Percentiles rank a stretch among this genome's conserved stretches.
phyloP scores from a whole-genome alignment of 306 rosid species.

The Argentina anserina region DNA sequence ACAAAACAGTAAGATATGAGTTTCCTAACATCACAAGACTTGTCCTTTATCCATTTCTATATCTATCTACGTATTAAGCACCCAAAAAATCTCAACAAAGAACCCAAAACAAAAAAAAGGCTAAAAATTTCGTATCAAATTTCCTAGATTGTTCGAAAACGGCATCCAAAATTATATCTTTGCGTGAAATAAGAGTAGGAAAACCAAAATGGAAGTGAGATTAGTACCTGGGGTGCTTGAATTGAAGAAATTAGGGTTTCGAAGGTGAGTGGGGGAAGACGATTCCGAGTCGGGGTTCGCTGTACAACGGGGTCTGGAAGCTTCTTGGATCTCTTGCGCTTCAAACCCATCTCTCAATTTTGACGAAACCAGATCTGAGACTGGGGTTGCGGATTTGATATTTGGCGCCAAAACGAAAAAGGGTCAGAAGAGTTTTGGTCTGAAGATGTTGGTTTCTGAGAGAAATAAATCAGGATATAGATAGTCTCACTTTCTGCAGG shows the following conservation, averaged over 20 bases:
- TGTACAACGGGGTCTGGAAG: background rate
- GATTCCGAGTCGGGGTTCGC: background rate
- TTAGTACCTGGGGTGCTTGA: constrained; percentile 25
- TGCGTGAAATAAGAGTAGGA: background rate
- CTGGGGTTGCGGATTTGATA: background rate
- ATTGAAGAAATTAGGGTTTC: constrained; percentile 29
- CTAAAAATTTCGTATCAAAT: background rate
- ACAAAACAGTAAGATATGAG: background rate
- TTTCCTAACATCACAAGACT: background rate
- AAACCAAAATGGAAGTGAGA: background rate
- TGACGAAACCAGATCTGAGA: background rate
- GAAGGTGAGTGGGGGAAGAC: constrained; percentile 2
- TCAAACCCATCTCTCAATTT: constrained; percentile 5
- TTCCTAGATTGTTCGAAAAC: background rate
- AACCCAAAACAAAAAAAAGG: background rate
- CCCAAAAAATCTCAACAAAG: background rate
- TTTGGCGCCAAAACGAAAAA: background rate
- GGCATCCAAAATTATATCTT: background rate
- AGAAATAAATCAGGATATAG: too few species aligned
- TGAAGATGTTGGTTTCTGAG: too few species aligned
- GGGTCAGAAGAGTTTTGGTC: background rate
- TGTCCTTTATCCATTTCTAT: background rate
- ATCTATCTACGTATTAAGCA: background rate
- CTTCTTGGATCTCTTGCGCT: background rate
- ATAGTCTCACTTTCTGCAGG: too few species aligned